Evolutionary conservation across 2,329 filamentous ascomycete genomes (phyloP).

Genomic region (Rutstroemia sp.): DNA sequence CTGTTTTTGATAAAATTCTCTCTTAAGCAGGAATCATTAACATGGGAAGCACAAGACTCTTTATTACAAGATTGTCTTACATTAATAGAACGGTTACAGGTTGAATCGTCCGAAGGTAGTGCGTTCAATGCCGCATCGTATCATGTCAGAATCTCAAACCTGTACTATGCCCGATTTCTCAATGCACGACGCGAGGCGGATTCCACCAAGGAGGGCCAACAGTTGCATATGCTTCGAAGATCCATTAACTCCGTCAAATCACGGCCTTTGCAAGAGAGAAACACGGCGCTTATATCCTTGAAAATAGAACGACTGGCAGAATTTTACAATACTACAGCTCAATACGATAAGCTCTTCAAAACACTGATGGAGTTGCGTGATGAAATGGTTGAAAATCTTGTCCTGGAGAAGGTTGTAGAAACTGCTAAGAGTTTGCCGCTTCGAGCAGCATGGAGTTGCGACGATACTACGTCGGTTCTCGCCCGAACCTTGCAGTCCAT

Average conservation of each 20-base stretch:
- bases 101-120: slow-evolving; percentile 14
- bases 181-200: slow-evolving; percentile 39
- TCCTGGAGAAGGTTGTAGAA: slow-evolving; percentile 45
- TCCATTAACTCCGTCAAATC: slow-evolving; percentile 56
- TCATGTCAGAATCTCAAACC: slow-evolving; percentile 60
- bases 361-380: slow-evolving; percentile 55
- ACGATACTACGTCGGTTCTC: slow-evolving; percentile 43
- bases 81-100: slow-evolving; percentile 46
- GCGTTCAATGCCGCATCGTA: slow-evolving; percentile 36
- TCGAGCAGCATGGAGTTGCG: slow-evolving; percentile 43
- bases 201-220: slow-evolving; percentile 35
- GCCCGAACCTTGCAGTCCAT: slow-evolving; percentile 53
- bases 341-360: slow-evolving; percentile 48
- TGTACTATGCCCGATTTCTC: slow-evolving; percentile 60
- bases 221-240: slow-evolving; percentile 47
- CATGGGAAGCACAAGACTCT: slow-evolving; percentile 50
- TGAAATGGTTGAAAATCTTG: slow-evolving; percentile 51
- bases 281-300: slow-evolving; percentile 49
- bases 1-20: slow-evolving; percentile 48
- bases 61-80: slow-evolving; percentile 48
- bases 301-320: slow-evolving; percentile 64
- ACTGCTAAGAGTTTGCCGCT: slow-evolving; percentile 44
- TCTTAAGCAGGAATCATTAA: slow-evolving; percentile 39
- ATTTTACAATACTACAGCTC: slow-evolving; percentile 44
- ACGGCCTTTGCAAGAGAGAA: slow-evolving; percentile 46